These are phyloP conservation scores for Cyclotella baltica DNA, from an alignment of 108 stramenopile species.

Conservation along the genomic window DNA sequence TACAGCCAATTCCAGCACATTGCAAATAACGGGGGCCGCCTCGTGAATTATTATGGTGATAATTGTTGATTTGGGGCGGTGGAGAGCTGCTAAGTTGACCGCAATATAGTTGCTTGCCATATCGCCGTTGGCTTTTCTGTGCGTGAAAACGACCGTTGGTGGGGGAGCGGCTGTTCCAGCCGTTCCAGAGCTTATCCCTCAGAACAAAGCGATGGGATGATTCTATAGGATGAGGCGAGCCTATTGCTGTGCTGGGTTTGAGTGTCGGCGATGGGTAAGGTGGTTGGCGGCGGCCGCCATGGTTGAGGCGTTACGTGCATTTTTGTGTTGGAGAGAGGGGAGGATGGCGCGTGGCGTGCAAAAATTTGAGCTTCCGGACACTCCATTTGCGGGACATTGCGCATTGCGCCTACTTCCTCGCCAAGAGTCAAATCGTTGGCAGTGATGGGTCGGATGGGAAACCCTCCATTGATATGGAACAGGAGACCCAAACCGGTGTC, in stretches of 20 bases:
- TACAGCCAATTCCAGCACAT: no score
- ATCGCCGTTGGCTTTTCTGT: no score
- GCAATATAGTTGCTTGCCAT: no score
- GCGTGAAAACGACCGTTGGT: not conserved
- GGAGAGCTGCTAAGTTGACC: no score
- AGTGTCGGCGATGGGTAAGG: not conserved
- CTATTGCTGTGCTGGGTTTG: not conserved
- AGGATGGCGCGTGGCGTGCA: no score
- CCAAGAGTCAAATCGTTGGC: conserved; percentile 61
- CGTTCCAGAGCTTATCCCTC: not conserved
- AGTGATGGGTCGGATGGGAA: conserved; percentile 6
- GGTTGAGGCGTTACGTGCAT: not conserved
- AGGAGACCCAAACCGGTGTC: conserved; percentile 69
- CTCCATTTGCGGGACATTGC: conserved; percentile 73
- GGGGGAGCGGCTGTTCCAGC: not conserved
- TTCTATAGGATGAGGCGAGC: not conserved
- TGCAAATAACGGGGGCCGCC: no score
- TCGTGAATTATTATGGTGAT: no score
- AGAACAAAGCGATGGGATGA: not conserved
- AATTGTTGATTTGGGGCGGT: no score
- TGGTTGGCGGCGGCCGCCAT: not conserved
- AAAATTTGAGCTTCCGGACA: no score
- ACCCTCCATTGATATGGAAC: conserved; percentile 55
- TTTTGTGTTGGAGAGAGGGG: no score
- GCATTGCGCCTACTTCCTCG: conserved; percentile 67